Base-by-base conservation (phyloP, 345 rosid species). In the Populus deltoides region DNA sequence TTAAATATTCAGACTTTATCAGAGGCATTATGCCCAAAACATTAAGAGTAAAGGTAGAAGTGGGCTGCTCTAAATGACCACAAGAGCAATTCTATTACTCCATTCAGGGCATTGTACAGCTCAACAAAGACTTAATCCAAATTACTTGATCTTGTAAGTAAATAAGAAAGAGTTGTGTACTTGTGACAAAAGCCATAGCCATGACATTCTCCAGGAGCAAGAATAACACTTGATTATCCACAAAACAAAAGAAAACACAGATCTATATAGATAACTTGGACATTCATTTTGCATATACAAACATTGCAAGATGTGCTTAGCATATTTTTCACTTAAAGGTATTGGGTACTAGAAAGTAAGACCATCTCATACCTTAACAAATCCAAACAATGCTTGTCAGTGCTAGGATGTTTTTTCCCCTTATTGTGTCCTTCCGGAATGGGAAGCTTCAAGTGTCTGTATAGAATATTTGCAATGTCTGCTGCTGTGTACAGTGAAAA, bases 391-490 rank as follows among this genome's bases (percentile, higher is more conserved):
- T 94, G 94, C 80, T 93, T 94, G 88, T 93, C 94, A 18, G 98
- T 93, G 74, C 98, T 94, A 12, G 92, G 97, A 86, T 94, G 98
- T 75, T 85, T 90, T 81, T 92, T 93, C 87, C 97, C 98, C 85
- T 89, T 90, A 75, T 72, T 74, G 33, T 79, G 81, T 70, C 81
- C 87, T 80, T 88, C 86, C 0, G 96, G 98, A 75, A 93, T 73
- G 36, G 97, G 91, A 84, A 93, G 90, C 86, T 93, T 90, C 90
- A 94, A 84, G 83, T 90, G 94, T 78, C 81, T 87, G 83, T 84
- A 95, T 62, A 95, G 88, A 68, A 95, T 91, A 86, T 93, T 90
- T 71, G 99, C 98, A 79, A 95, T 91, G 80, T 95, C 99, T 72
- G 99, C 93, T 45, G 98, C 88, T 73, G 88, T 85, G 84, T 84